Percentiles rank a stretch among this genome's conserved stretches.
Conservation (phyloP, 83 land plant species). For the Picea engelmannii region DNA sequence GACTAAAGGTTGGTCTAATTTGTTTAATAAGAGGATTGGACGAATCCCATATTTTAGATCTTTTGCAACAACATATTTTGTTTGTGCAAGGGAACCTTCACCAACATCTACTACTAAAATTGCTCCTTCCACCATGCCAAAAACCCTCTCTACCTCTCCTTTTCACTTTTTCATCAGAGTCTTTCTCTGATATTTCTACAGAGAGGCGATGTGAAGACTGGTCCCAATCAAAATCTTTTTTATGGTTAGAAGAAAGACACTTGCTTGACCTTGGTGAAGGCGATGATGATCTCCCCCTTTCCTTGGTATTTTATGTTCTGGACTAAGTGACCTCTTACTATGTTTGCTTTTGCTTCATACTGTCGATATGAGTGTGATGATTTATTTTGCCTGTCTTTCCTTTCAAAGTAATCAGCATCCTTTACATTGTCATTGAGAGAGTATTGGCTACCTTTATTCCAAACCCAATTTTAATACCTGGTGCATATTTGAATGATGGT, state of each 20-base stretch:
- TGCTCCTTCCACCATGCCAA: too few relatives aligned
- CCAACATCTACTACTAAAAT: too few relatives aligned
- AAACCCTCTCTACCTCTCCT: too few relatives aligned
- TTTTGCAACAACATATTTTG: too few relatives aligned
- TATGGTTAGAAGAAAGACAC: background rate
- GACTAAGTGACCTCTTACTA: slow-evolving; percentile 57
- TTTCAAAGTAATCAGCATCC: slow-evolving; percentile 27
- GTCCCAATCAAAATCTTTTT: slow-evolving; percentile 19
- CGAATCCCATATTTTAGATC: too few relatives aligned
- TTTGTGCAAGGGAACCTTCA: too few relatives aligned
- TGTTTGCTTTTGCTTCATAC: slow-evolving; percentile 35
- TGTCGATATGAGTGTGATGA: slow-evolving; percentile 11
- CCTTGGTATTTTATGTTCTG: slow-evolving; percentile 36
- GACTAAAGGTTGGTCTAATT: too few relatives aligned
- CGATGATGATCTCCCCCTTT: slow-evolving; percentile 35
- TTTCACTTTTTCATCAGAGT: slow-evolving; percentile 4
- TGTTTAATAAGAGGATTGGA: too few relatives aligned
- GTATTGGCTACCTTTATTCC: too few relatives aligned
- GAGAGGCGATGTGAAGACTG: slow-evolving; percentile 17
- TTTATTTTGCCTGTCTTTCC: slow-evolving; percentile 27
- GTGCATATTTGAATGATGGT: too few relatives aligned
- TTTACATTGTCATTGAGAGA: slow-evolving; percentile 15
- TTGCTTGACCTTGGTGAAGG: slow-evolving; percentile 39
- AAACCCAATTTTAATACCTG: too few relatives aligned
- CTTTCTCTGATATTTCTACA: background rate